Evolutionary conservation across 768 basidiomycete species (phyloP).

Genomic region (Tephrocybe sp.): DNA sequence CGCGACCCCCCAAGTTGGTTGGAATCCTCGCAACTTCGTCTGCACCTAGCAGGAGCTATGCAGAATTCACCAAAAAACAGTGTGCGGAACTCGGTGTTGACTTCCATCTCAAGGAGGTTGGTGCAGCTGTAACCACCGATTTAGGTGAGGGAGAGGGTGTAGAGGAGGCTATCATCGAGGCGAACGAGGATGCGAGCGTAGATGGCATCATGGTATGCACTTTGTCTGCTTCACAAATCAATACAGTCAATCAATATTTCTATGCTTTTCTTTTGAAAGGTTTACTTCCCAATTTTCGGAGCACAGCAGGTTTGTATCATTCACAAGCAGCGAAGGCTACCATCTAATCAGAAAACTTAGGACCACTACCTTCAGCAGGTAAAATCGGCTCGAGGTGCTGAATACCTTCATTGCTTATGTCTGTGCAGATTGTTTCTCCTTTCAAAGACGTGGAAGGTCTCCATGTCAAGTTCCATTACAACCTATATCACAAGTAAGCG

Average conservation of each 20-base stretch:
- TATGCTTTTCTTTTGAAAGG: conserved; percentile 39
- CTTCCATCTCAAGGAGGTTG: conserved; percentile 76
- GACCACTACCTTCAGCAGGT: conserved; percentile 98
- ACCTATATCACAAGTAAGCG: conserved; percentile 87
- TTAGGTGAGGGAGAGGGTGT: conserved; percentile 82
- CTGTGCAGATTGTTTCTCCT: conserved; percentile 79
- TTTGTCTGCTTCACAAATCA: conserved; percentile 4
- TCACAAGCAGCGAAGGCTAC: conserved; percentile 1
- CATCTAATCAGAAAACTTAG: conserved; percentile 34
- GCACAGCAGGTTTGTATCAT: conserved; percentile 61
- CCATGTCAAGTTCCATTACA: conserved; percentile 93
- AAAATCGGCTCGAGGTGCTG: not conserved
- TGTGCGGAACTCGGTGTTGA: conserved; percentile 86
- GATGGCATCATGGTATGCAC: conserved; percentile 90
- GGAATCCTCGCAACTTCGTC: conserved; percentile 88
- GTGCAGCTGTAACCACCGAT: conserved; percentile 54
- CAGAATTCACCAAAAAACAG: conserved; percentile 89
- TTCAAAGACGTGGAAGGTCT: conserved; percentile 98
- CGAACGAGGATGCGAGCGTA: conserved; percentile 81
- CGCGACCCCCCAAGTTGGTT: conserved; percentile 69
- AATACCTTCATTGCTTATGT: conserved; percentile 1
- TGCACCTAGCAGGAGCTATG: conserved; percentile 77
- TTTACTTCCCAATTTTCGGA: conserved; percentile 96
- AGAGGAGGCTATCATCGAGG: conserved; percentile 94
- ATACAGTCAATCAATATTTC: conserved; percentile 5